Conservation (phyloP, 768 basidiomycete genomes). For the Plicaturopsis crispa region DNA sequence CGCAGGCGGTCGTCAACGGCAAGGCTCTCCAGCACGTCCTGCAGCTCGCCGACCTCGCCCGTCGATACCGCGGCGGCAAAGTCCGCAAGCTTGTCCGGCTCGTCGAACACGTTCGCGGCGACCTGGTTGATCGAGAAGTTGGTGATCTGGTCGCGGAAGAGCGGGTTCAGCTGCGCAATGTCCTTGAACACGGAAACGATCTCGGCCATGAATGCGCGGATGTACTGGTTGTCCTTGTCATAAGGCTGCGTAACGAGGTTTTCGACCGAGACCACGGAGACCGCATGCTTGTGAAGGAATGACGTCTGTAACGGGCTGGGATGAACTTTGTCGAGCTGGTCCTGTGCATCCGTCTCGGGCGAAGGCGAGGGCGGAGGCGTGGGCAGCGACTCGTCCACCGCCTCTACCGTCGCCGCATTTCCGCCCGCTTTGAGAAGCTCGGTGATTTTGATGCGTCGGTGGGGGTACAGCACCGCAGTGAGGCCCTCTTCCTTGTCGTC, state of each 20-base stretch:
- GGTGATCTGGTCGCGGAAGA: constrained; percentile 97
- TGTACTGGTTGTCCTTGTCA: constrained; percentile 90
- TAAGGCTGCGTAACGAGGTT: constrained; percentile 79
- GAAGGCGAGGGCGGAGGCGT: constrained; percentile 39
- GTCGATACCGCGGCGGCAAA: constrained; percentile 94
- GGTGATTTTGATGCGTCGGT: constrained; percentile 82
- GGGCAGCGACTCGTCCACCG: constrained; percentile 30
- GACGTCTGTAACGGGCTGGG: constrained; percentile 61
- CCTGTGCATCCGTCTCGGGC: constrained; percentile 14
- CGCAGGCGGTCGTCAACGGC: constrained; percentile 83
- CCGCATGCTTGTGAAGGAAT: constrained; percentile 71
- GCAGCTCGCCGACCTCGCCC: constrained; percentile 87
- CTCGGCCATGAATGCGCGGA: constrained; percentile 93
- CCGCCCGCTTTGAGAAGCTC: constrained; percentile 72
- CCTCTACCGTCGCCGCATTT: constrained; percentile 25
- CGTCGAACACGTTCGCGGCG: constrained; percentile 91
- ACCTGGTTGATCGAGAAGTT: constrained; percentile 93
- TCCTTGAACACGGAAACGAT: constrained; percentile 98
- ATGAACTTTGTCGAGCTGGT: constrained; percentile 5
- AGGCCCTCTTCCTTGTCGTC: constrained; percentile 79
- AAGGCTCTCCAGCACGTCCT: constrained; percentile 86
- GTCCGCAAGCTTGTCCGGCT: constrained; percentile 95
- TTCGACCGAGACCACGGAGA: constrained; percentile 85
- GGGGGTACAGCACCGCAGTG: constrained; percentile 93
- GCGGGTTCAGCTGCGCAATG: constrained; percentile 92